phyloP scores from a whole-genome alignment of 1,284 basidiomycete species.

The Trametes sp. region DNA sequence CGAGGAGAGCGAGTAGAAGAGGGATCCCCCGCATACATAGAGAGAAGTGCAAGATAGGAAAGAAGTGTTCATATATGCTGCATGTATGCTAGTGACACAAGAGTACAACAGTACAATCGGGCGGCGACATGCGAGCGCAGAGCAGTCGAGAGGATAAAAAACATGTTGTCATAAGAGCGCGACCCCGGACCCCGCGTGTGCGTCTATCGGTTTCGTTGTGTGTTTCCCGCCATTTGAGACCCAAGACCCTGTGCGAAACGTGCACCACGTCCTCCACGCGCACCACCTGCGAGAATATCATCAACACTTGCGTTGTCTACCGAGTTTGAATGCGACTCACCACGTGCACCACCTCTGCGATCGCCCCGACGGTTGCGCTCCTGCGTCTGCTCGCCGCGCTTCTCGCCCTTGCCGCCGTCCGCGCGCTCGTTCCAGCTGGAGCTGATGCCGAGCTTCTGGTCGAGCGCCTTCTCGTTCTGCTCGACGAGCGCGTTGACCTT shows the following conservation, averaged over 20 bases:
- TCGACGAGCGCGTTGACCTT: slow-evolving; percentile 91
- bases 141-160: slow-evolving; percentile 26
- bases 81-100: slow-evolving; percentile 36
- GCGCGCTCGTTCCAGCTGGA: slow-evolving; percentile 73
- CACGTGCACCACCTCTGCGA: slow-evolving; percentile 62
- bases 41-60: slow-evolving; percentile 18
- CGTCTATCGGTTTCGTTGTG: slow-evolving; percentile 40
- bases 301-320: too few relatives aligned
- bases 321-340: slow-evolving; percentile 54
- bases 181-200: slow-evolving; percentile 11
- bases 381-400: slow-evolving; percentile 77
- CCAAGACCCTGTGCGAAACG: slow-evolving; percentile 83
- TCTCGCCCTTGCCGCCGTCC: slow-evolving; percentile 78
- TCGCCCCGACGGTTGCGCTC: slow-evolving; percentile 78
- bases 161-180: slow-evolving; percentile 27
- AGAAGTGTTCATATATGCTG: slow-evolving; percentile 31
- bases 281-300: slow-evolving; percentile 52
- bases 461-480: slow-evolving; percentile 94
- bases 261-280: slow-evolving; percentile 71
- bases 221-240: slow-evolving; percentile 69
- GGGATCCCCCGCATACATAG: neutral
- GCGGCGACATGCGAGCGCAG: slow-evolving; percentile 25
- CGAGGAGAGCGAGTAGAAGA: slow-evolving; percentile 19
- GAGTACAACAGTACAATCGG: slow-evolving; percentile 34
- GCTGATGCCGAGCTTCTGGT: slow-evolving; percentile 82